phyloP scores from a whole-genome alignment of 2,329 filamentous ascomycete genomes.

The Phyllosticta citriasiana region DNA sequence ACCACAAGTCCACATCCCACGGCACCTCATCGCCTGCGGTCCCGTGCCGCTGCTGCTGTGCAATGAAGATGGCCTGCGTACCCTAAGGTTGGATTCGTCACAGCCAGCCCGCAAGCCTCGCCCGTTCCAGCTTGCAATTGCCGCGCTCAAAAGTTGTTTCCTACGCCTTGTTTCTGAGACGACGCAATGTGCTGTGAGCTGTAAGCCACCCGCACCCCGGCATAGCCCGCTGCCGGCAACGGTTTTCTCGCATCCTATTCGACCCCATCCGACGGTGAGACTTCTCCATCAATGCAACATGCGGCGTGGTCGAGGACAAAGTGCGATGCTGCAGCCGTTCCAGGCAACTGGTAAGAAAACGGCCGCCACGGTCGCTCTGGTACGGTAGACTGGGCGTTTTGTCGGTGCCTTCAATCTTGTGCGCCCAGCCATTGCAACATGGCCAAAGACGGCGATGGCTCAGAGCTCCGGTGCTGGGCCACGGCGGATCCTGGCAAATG shows the following conservation, averaged over 20 bases:
- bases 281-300: not conserved
- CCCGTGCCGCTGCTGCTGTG: conserved; percentile 7
- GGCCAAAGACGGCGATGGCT: conserved; percentile 26
- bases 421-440: conserved; percentile 28
- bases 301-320: not conserved
- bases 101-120: conserved; percentile 25
- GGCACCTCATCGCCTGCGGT: not conserved
- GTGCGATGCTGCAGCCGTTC: not conserved
- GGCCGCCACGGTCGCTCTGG: not conserved
- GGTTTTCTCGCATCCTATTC: not conserved
- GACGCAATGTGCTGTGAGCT: not conserved
- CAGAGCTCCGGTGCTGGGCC: conserved; percentile 28
- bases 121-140: conserved; percentile 66
- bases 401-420: conserved; percentile 28
- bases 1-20: not conserved
- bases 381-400: not conserved
- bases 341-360: not conserved
- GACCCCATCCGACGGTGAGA: not conserved
- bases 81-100: not conserved
- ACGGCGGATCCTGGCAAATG: conserved; percentile 27
- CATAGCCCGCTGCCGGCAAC: not conserved
- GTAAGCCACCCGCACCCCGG: not conserved
- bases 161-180: not conserved
- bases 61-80: conserved; percentile 7
- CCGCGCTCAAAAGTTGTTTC: conserved; percentile 44